Conservation (phyloP, 805 yeast species). For the Ogataea zsoltii region DNA sequence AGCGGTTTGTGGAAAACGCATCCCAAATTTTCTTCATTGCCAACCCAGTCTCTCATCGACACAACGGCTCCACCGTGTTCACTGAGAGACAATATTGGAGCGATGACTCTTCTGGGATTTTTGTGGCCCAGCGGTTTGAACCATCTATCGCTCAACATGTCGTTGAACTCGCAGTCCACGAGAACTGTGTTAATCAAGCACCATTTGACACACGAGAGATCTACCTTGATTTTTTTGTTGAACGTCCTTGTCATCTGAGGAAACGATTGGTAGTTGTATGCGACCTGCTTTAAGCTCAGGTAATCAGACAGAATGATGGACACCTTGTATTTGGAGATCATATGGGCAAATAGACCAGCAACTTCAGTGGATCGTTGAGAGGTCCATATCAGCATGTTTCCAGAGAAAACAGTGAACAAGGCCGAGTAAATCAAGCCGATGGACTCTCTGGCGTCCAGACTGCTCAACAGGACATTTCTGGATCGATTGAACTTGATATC, state of each 20-base stretch:
- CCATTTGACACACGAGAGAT: conserved; percentile 81
- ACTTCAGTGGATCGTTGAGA: conserved; percentile 71
- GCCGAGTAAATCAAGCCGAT: conserved; percentile 86
- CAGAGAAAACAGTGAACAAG: conserved; percentile 78
- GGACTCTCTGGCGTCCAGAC: conserved; percentile 71
- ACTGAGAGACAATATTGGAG: conserved; percentile 84
- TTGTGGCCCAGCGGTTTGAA: conserved; percentile 85
- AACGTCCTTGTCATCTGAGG: conserved; percentile 84
- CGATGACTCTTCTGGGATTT: conserved; percentile 70
- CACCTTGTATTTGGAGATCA: conserved; percentile 69
- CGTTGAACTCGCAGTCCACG: conserved; percentile 91
- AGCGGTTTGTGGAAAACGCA: conserved; percentile 40
- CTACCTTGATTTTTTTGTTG: conserved; percentile 71
- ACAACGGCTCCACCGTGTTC: conserved; percentile 97
- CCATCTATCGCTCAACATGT: conserved; percentile 87
- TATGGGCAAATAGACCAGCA: conserved; percentile 85
- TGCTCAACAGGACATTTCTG: conserved; percentile 60
- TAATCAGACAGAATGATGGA: conserved; percentile 82
- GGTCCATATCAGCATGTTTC: conserved; percentile 78
- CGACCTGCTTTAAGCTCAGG: conserved; percentile 83
- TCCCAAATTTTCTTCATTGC: conserved; percentile 64
- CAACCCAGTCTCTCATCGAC: conserved; percentile 89
- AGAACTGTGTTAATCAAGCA: conserved; percentile 86
- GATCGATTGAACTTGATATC: conserved; percentile 47
- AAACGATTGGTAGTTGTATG: conserved; percentile 86